Conservation (phyloP, 352 stramenopile species). For the Hyaloperonospora brassicae region DNA sequence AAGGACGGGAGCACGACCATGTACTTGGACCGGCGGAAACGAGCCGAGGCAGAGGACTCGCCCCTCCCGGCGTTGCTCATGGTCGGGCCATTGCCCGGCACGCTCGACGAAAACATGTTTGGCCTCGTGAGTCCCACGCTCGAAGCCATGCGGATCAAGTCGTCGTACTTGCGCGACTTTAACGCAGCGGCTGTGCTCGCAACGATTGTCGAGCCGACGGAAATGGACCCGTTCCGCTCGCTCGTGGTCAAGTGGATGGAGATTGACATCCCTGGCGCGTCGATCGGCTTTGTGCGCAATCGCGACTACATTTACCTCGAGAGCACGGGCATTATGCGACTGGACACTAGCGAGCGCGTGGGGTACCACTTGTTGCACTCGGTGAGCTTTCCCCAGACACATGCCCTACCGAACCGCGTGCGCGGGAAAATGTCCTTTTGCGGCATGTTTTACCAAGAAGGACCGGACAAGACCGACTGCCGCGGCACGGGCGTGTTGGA, state of each 20-base stretch:
- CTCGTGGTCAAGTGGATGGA: constrained; percentile 38
- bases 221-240: constrained; percentile 31
- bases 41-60: background rate
- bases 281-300: constrained; percentile 27
- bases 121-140: constrained; percentile 38
- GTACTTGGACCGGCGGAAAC: background rate
- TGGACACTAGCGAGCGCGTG: constrained; percentile 23
- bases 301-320: constrained; percentile 36
- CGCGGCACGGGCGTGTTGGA: constrained; percentile 35
- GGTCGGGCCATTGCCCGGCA: constrained; percentile 9
- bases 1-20: constrained; percentile 8
- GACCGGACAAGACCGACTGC: constrained; percentile 34
- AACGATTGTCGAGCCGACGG: constrained; percentile 36
- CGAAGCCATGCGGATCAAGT: constrained; percentile 45
- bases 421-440: constrained; percentile 35
- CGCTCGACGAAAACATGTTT: constrained; percentile 42
- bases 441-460: constrained; percentile 39
- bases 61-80: background rate
- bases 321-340: constrained; percentile 16
- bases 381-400: constrained; percentile 28
- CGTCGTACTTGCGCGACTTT: constrained; percentile 38
- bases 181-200: constrained; percentile 43
- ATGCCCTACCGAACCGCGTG: constrained; percentile 35
- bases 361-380: constrained; percentile 33
- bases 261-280: constrained; percentile 36